Conservation (phyloP, 805 yeast genomes). For the Nakazawaea peltata region DNA sequence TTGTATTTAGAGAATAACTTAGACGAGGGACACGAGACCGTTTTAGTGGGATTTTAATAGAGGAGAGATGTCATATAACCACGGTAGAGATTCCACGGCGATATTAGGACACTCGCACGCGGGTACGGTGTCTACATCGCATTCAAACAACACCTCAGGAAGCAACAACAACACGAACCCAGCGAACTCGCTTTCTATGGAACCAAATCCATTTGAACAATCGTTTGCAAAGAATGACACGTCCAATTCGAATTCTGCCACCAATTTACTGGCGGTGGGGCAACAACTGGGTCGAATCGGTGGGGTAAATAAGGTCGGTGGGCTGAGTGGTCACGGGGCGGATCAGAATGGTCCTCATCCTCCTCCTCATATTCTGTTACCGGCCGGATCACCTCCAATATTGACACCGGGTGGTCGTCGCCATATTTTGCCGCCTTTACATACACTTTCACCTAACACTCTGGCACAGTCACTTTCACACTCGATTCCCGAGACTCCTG, state of each 20-base stretch:
- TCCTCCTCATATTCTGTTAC: conserved; percentile 16
- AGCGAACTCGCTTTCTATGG: conserved; percentile 29
- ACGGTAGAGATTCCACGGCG: no score
- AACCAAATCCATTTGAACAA: conserved; percentile 93
- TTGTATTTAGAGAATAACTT: no score
- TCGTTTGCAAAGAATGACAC: conserved; percentile 59
- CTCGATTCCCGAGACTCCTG: conserved; percentile 11
- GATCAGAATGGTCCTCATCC: no score
- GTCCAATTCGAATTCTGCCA: conserved; percentile 9
- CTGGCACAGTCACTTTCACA: conserved; percentile 7
- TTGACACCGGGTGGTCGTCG: conserved; percentile 50
- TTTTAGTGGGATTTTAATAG: no score
- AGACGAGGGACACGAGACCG: no score
- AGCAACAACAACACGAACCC: background rate
- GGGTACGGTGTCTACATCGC: no score
- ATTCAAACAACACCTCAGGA: no score
- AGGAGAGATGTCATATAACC: no score
- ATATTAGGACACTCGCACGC: no score
- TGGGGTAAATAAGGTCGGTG: conserved; percentile 14
- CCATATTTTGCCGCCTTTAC: conserved; percentile 38
- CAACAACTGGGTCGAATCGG: background rate
- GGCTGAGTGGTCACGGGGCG: no score
- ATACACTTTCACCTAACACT: conserved; percentile 7
- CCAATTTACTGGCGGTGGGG: conserved; percentile 6
- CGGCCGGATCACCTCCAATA: conserved; percentile 32